These are phyloP conservation scores for Macrolepiota fuliginosa DNA, from an alignment of 768 basidiomycete species.

Conservation along the genomic window DNA sequence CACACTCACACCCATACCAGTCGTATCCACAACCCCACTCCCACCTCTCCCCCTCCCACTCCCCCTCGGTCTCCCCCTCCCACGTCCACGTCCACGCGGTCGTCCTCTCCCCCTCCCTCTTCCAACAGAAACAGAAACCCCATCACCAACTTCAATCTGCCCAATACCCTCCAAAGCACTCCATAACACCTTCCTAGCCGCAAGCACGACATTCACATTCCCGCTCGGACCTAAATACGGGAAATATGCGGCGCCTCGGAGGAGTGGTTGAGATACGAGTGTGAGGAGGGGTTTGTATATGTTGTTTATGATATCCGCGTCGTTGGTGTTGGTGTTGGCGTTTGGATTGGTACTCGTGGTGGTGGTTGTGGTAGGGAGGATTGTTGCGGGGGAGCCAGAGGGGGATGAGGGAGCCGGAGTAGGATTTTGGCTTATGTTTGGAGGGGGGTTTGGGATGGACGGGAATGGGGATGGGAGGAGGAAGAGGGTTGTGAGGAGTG, in stretches of 20 bases:
- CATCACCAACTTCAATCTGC: not conserved
- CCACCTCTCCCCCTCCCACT: too few relatives aligned
- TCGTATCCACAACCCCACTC: too few relatives aligned
- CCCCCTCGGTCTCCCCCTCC: too few relatives aligned
- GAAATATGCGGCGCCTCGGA: not conserved
- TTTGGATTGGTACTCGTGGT: not conserved
- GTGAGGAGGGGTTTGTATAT: not conserved
- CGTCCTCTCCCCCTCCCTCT: too few relatives aligned
- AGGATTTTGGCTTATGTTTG: too few relatives aligned
- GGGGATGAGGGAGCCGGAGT: not conserved
- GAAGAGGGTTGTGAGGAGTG: not conserved
- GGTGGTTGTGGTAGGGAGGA: not conserved
- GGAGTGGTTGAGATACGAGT: conserved; percentile 8
- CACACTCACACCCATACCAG: too few relatives aligned
- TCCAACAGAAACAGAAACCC: not conserved
- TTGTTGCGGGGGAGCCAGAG: not conserved
- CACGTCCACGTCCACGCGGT: too few relatives aligned
- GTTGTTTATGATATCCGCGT: not conserved
- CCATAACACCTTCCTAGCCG: conserved; percentile 1
- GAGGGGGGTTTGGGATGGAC: not conserved
- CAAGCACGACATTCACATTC: conserved; percentile 3
- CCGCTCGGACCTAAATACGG: conserved; percentile 5
- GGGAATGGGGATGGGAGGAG: not conserved
- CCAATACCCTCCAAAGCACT: not conserved
- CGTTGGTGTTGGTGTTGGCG: not conserved